These are phyloP conservation scores for Lolium rigidum DNA, from an alignment of 176 grass and related monocot genomes.

Conservation along the genomic window DNA sequence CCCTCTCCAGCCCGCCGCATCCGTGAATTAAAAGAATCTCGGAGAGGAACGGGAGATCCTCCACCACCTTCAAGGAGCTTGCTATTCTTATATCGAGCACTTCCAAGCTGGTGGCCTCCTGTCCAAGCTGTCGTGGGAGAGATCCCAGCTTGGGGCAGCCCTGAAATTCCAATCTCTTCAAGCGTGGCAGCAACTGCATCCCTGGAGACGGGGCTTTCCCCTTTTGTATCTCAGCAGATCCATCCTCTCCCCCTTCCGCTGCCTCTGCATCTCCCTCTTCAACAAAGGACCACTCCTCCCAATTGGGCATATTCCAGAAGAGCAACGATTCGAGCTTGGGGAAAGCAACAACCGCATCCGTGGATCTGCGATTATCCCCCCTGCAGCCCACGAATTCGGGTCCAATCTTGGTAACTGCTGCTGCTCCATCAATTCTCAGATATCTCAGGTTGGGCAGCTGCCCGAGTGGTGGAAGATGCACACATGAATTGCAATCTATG, in stretches of 20 bases:
- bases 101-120: conserved; percentile 6
- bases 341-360: not conserved
- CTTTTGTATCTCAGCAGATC: not conserved
- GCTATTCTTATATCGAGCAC: not conserved
- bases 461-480: not conserved
- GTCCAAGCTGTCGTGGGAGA: conserved; percentile 25
- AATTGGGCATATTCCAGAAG: conserved; percentile 36
- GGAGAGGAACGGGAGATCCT: not conserved
- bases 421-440: not conserved
- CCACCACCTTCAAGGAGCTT: not conserved
- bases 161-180: not conserved
- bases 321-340: not conserved
- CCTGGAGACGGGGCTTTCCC: not conserved
- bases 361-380: not conserved
- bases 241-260: not conserved
- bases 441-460: not conserved
- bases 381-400: not conserved
- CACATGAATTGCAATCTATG: not conserved
- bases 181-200: not conserved
- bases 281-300: conserved; percentile 48
- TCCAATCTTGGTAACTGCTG: not conserved
- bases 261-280: not conserved
- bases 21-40: not conserved
- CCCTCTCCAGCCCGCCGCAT: not conserved
- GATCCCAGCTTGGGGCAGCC: conserved; percentile 41